Percentiles rank a stretch among this genome's conserved stretches.
Conservation (phyloP, 352 stramenopile species). For the Phytophthora pinifolia region DNA sequence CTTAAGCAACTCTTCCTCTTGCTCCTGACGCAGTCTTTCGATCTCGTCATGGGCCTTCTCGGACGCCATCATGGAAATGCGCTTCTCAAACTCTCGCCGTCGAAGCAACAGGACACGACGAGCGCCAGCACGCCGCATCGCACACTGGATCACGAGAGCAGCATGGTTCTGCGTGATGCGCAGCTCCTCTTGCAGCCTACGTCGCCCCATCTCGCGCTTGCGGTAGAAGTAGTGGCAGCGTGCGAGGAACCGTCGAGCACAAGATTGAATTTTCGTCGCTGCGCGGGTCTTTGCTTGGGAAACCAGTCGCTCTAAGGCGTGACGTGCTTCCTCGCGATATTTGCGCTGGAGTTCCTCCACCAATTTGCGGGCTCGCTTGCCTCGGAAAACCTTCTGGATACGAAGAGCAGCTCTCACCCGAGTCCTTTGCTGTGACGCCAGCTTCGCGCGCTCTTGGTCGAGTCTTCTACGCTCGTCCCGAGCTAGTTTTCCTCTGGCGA, state of each 20-base stretch:
- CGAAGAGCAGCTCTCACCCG: slow-evolving; percentile 41
- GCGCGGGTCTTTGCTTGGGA: slow-evolving; percentile 56
- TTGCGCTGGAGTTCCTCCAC: slow-evolving; percentile 35
- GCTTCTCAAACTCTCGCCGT: slow-evolving; percentile 72
- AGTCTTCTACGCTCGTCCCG: slow-evolving; percentile 32
- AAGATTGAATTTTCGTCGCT: slow-evolving; percentile 74
- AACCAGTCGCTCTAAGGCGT: slow-evolving; percentile 60
- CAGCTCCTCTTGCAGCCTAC: slow-evolving; percentile 25
- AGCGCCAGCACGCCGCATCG: slow-evolving; percentile 47
- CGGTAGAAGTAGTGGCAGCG: slow-evolving; percentile 34
- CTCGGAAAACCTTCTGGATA: slow-evolving; percentile 71
- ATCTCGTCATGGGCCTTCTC: slow-evolving; percentile 85
- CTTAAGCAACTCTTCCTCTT: slow-evolving; percentile 66
- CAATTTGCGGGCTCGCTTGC: slow-evolving; percentile 46
- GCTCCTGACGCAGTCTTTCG: slow-evolving; percentile 64
- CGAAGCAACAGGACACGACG: slow-evolving; percentile 38
- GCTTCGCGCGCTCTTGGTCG: slow-evolving; percentile 25
- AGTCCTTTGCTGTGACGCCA: slow-evolving; percentile 36
- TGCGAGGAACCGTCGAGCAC: slow-evolving; percentile 53
- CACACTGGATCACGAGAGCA: slow-evolving; percentile 68
- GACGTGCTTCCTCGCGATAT: slow-evolving; percentile 47
- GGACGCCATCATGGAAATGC: slow-evolving; percentile 79
- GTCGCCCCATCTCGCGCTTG: slow-evolving; percentile 32
- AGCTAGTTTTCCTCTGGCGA: slow-evolving; percentile 57
- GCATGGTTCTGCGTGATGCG: slow-evolving; percentile 46